Evolutionary conservation across 768 basidiomycete species (phyloP).

Genomic region (Mycena latifolia): DNA sequence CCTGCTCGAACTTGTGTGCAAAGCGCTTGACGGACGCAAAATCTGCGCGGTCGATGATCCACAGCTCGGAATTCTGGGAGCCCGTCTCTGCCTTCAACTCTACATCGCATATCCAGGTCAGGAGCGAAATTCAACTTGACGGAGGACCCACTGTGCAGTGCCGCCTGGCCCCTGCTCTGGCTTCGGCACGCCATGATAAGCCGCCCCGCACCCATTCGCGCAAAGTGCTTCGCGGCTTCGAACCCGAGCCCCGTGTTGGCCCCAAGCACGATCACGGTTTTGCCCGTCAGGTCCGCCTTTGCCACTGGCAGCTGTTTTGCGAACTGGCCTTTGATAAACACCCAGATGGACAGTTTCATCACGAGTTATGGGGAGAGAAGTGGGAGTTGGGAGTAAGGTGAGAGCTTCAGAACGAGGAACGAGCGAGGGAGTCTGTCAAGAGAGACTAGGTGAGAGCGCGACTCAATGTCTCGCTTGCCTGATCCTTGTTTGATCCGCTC

Average conservation of each 20-base stretch:
- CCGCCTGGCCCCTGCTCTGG: slow-evolving; percentile 14
- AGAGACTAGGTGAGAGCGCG: too few relatives aligned
- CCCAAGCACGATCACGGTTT: slow-evolving; percentile 33
- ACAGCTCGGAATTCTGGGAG: too few relatives aligned
- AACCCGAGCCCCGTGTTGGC: slow-evolving; percentile 38
- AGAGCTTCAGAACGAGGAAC: too few relatives aligned
- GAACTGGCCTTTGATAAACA: slow-evolving; percentile 21
- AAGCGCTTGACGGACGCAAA: too few relatives aligned
- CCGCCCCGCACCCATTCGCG: slow-evolving; percentile 43
- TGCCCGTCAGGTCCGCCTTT: slow-evolving; percentile 33
- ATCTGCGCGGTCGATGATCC: background rate
- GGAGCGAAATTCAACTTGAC: background rate
- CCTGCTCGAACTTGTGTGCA: too few relatives aligned
- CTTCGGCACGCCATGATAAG: slow-evolving; percentile 49
- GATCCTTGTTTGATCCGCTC: too few relatives aligned
- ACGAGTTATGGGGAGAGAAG: too few relatives aligned
- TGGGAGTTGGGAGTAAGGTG: too few relatives aligned
- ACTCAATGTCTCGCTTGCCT: too few relatives aligned
- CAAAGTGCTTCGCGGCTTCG: slow-evolving; percentile 44
- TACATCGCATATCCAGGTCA: background rate
- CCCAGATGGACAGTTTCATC: slow-evolving; percentile 10
- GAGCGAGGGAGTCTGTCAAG: too few relatives aligned
- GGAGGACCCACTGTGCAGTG: slow-evolving; percentile 14
- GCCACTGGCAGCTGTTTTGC: slow-evolving; percentile 35
- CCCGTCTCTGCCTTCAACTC: slow-evolving; percentile 7